Conservation (phyloP, 2,329 filamentous ascomycete genomes). For the Ophiostoma pallidulum region DNA sequence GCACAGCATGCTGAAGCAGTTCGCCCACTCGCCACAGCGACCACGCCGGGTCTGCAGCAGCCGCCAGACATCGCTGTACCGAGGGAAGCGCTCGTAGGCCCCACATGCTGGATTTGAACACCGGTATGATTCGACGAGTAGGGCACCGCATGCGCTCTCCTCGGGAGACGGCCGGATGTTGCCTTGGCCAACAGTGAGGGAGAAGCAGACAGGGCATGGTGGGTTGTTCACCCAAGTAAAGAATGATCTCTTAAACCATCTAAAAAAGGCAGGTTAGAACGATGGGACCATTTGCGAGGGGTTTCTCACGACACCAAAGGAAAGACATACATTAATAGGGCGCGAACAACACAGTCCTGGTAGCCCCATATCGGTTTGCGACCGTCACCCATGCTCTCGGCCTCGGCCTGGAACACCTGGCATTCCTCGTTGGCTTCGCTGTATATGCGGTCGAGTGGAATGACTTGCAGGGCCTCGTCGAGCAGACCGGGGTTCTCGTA, state of each 20-base stretch:
- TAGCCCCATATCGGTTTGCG: constrained; percentile 87
- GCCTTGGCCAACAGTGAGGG: constrained; percentile 73
- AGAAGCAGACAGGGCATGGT: constrained; percentile 68
- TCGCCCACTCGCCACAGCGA: constrained; percentile 90
- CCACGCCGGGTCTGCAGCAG: constrained; percentile 78
- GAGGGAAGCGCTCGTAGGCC: constrained; percentile 73
- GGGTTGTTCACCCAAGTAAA: constrained; percentile 98
- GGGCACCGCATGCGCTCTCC: constrained; percentile 78
- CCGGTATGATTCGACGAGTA: constrained; percentile 79
- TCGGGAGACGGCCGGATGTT: constrained; percentile 80
- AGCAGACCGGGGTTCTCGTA: constrained; percentile 94
- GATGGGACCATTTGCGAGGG: constrained; percentile 6
- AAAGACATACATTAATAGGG: constrained; percentile 61
- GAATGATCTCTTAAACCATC: constrained; percentile 93
- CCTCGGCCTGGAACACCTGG: constrained; percentile 78
- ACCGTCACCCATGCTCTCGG: constrained; percentile 74
- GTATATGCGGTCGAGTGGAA: constrained; percentile 87
- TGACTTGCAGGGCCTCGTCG: constrained; percentile 78
- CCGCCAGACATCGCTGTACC: constrained; percentile 92
- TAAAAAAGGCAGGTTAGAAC: constrained; percentile 25
- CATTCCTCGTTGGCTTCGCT: constrained; percentile 88
- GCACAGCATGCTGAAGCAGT: constrained; percentile 98
- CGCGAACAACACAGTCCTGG: constrained; percentile 89
- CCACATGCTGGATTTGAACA: constrained; percentile 71
- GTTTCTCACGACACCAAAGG: no score